phyloP scores from a whole-genome alignment of 768 basidiomycete species.

The Amanita polypyramis region DNA sequence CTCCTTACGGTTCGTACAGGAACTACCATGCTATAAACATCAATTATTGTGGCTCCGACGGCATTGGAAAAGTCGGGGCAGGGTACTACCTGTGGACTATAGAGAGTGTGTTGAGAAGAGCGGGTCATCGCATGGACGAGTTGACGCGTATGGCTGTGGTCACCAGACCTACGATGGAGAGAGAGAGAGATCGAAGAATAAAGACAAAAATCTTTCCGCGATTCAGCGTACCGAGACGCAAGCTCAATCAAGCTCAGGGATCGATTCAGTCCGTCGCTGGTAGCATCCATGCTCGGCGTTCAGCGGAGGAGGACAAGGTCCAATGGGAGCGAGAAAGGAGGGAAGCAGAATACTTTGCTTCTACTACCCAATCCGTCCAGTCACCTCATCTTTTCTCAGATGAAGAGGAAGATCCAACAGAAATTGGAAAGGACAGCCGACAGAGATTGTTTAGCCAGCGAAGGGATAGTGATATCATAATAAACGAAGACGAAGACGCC shows the following conservation, averaged over 20 bases:
- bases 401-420: slow-evolving; percentile 27
- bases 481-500: slow-evolving; percentile 1
- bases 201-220: slow-evolving; percentile 4
- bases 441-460: neutral
- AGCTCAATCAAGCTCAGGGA: slow-evolving; percentile 1
- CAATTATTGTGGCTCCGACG: slow-evolving; percentile 12
- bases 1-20: slow-evolving; percentile 14
- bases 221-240: slow-evolving; percentile 5
- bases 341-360: slow-evolving; percentile 18
- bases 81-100: slow-evolving; percentile 48
- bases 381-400: slow-evolving; percentile 26
- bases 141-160: slow-evolving; percentile 2
- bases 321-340: slow-evolving; percentile 7
- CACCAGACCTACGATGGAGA: neutral
- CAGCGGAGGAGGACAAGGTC: neutral
- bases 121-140: slow-evolving; percentile 28
- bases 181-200: slow-evolving; percentile 7
- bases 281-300: neutral
- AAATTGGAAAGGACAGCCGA: neutral
- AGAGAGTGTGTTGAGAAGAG: slow-evolving; percentile 39
- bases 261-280: neutral
- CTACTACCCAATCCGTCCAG: slow-evolving; percentile 21
- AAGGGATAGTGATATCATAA: neutral
- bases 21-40: slow-evolving; percentile 12
- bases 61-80: slow-evolving; percentile 14